Percentiles rank a stretch among this genome's conserved stretches.
Evolutionary conservation across 768 basidiomycete species (phyloP).

Genomic region (Boletellus sp.): DNA sequence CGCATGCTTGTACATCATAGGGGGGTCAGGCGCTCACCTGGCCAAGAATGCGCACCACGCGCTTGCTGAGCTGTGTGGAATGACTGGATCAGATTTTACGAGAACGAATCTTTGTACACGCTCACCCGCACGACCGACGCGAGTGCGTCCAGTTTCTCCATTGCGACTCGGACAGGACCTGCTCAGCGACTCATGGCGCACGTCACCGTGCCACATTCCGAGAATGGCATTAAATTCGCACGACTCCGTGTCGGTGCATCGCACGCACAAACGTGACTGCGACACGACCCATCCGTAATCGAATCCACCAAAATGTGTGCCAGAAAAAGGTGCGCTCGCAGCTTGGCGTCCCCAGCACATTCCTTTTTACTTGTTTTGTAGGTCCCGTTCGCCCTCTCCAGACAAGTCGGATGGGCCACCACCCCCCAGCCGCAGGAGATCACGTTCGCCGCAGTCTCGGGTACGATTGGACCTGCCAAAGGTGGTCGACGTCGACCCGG

Average conservation of each 20-base stretch:
- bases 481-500: slow-evolving; percentile 73
- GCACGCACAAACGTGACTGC: too few relatives aligned
- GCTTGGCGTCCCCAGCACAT: background rate
- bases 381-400: slow-evolving; percentile 49
- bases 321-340: slow-evolving; percentile 38
- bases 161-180: slow-evolving; percentile 22
- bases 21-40: slow-evolving; percentile 47
- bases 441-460: slow-evolving; percentile 34
- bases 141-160: slow-evolving; percentile 52
- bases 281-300: slow-evolving; percentile 15
- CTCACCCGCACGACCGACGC: slow-evolving; percentile 53
- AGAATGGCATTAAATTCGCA: slow-evolving; percentile 12
- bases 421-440: slow-evolving; percentile 41
- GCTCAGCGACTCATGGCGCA: too few relatives aligned
- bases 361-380: slow-evolving; percentile 17
- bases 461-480: slow-evolving; percentile 40
- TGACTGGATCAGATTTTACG: background rate
- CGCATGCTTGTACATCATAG: background rate
- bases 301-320: slow-evolving; percentile 36
- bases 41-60: slow-evolving; percentile 66
- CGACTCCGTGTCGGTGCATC: background rate
- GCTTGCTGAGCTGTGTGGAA: slow-evolving; percentile 55
- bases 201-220: too few relatives aligned
- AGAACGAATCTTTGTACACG: too few relatives aligned
- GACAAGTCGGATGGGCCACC: slow-evolving; percentile 33